Base-by-base conservation (phyloP, 2,329 filamentous ascomycete species). In the Penicillium rolfsii region DNA sequence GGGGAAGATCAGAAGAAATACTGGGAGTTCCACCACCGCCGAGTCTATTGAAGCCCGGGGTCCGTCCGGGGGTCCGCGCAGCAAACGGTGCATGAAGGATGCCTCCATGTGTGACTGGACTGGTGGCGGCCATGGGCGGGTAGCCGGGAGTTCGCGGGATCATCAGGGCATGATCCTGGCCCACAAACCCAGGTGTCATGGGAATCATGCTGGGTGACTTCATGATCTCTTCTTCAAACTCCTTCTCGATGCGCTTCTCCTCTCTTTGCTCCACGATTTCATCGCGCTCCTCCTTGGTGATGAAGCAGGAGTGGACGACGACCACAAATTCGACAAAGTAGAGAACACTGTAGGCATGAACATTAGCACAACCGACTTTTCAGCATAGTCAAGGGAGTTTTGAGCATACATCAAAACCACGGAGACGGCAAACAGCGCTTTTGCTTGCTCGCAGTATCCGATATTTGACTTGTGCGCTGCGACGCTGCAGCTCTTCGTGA, bases 381-480 rank as follows among this genome's bases (percentile, higher is more conserved):
- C 22, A 24, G n/a, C 11, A 6, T n/a, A 26, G 35, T 19, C 2
- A 26, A n/a, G 24, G 30, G 45, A 19, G 19, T 46, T 45, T 45
- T 14, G 11, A 30, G 52, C 61, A 52, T 77, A 87, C 84, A 84
- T 76, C 73, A 87, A 80, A 28, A 86, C 73, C 54, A 85, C 76
- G 3, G 82, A 84, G 22, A 87, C 77, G 1, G 80, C 84, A 67
- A 88, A 88, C 3, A 80, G 76, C 6, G 80, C 77, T 69, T 88
- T 86, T 4, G 86, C 85, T 73, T 89, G 86, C 73, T 81, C 75
- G 71, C 86, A 89, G 70, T 86, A 89, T 19, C 70, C 71, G 35
- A 83, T 73, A 57, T 83, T 77, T 49, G 76, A 77, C 50, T 76
- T 74, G 45, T 79, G 72, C 5, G 74, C 73, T 0, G 83, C 80